A percentile compares a stretch with the other conserved stretches of the same genome.
These are phyloP conservation scores for Heliamphora exappendiculata DNA, from an alignment of 148 eudicot genomes.

Conservation along the genomic window DNA sequence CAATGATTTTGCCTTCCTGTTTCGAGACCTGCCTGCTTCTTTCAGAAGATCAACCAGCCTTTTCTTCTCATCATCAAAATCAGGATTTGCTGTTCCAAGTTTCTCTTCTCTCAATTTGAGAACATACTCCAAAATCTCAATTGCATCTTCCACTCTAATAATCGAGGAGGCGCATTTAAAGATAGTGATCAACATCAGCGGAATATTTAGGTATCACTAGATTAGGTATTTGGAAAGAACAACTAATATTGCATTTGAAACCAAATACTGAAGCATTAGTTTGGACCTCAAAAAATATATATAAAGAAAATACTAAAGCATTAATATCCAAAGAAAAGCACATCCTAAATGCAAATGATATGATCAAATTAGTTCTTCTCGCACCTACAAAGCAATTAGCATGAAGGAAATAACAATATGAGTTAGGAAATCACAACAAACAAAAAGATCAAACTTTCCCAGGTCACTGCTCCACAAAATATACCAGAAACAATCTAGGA, in stretches of 20 bases:
- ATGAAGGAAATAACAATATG: no score
- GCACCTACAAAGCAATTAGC: no score
- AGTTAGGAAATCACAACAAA: no score
- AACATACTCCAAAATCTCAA: slow-evolving; percentile 91
- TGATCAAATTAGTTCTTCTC: no score
- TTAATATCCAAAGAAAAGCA: not conserved
- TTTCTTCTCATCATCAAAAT: slow-evolving; percentile 86
- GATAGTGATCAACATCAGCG: not conserved
- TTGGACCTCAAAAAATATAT: not conserved
- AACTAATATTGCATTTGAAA: not conserved
- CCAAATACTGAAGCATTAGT: not conserved
- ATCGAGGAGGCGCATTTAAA: not conserved
- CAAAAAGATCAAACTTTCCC: no score
- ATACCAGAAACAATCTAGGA: no score
- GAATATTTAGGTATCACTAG: not conserved
- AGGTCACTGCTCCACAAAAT: no score
- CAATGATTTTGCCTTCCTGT: slow-evolving; percentile 80
- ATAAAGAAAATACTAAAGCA: not conserved
- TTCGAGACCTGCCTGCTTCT: slow-evolving; percentile 87
- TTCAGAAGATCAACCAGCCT: slow-evolving; percentile 84
- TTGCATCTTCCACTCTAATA: slow-evolving; percentile 84
- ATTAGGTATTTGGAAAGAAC: not conserved
- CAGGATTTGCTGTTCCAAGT: slow-evolving; percentile 95
- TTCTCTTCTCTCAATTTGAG: slow-evolving; percentile 96
- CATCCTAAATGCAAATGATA: not conserved